A percentile compares a stretch with the other conserved stretches of the same genome.
Conservation (phyloP, 2,329 filamentous ascomycete species). For the Cordyceps pruinosa region DNA sequence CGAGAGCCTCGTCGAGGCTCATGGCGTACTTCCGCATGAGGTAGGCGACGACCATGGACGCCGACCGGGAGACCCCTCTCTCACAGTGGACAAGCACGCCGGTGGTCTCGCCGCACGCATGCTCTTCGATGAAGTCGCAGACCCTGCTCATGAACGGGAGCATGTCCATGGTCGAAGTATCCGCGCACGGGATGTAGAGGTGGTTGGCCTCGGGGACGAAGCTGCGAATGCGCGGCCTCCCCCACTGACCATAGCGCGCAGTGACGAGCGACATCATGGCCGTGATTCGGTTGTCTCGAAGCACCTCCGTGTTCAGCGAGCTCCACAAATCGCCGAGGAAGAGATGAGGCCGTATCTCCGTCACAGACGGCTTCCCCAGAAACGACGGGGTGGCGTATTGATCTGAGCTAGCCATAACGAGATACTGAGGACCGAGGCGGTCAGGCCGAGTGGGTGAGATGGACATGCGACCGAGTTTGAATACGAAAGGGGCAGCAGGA, state of each 20-base stretch:
- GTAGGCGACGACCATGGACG: constrained; percentile 25
- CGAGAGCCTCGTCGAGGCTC: constrained; percentile 15
- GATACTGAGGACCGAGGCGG: too few species aligned
- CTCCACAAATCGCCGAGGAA: background rate
- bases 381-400: background rate
- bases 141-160: constrained; percentile 18
- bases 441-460: too few species aligned
- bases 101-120: background rate
- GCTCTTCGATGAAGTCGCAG: constrained; percentile 22
- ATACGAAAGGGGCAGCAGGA: background rate
- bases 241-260: background rate
- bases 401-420: background rate
- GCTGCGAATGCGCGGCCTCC: background rate
- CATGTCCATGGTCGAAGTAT: constrained; percentile 21
- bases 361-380: background rate
- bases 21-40: constrained; percentile 24
- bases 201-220: constrained; percentile 17
- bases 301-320: background rate
- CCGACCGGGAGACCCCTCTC: constrained; percentile 25
- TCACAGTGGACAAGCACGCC: constrained; percentile 30
- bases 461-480: too few species aligned
- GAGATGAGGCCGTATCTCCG: background rate
- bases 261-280: background rate
- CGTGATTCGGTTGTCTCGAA: background rate
- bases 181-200: constrained; percentile 20